Evolutionary conservation across 441 rosid genomes (phyloP), one percentile per base, ranked within the genome.

Genomic region (Syzygium malaccense): DNA sequence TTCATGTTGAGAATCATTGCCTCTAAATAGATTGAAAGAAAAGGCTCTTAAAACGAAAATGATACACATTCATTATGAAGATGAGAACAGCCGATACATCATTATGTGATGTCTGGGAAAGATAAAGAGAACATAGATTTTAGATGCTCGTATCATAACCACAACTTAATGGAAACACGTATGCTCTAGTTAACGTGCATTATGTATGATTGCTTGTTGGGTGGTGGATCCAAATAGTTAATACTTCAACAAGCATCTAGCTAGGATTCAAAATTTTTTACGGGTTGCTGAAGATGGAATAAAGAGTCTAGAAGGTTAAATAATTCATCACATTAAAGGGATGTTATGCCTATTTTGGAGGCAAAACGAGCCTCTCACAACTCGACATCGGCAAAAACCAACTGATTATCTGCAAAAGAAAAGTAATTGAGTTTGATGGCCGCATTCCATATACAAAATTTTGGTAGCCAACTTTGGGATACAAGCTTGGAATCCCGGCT

Each of bases 391-490:
- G 18, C 32, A 60, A 60, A 60, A 60, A 28, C 30, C 66, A 6
- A 28, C 32, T 28, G 14, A 60, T 0, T 30, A 28, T 0, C 48
- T 45, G 55, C 20, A 54, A 54, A 54, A 54, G 7, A 54, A 54
- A 17, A 15, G 18, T 15, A 17, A 54, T 54, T 17, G 55, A 54
- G 19, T 54, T 54, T 15, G 55, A 54, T 6, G 89, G 85, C 5
- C 64, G 89, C 48, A 88, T 85, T 33, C 80, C 30, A 41, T 79
- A 18, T 33, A 17, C 78, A 88, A 84, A 85, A 85, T 51, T 88
- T 88, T 64, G 89, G 85, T 45, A 88, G 89, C 85, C 87, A 88
- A n/a, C 54, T 62, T 30, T 88, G 89, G 89, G 48, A 88, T 71
- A 88, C 89, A 6, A 64, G 89, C 37, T 88, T 88, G 26, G 85